Evolutionary conservation across 148 eudicot genomes (phyloP).

Genomic region (Arctostaphylos glauca): DNA sequence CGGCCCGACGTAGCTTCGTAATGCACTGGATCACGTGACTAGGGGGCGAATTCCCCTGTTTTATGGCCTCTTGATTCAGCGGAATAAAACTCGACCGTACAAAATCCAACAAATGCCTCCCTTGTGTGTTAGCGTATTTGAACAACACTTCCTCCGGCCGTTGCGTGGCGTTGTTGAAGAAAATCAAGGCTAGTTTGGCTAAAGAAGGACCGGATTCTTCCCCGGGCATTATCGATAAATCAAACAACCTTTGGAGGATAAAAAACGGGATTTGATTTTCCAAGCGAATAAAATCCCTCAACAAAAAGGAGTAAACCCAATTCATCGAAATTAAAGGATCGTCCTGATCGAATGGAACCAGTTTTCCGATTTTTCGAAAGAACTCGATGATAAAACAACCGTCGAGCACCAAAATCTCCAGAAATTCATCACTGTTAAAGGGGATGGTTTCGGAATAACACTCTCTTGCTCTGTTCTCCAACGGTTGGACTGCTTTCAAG

Average conservation of each 20-base stretch:
- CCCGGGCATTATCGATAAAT: slow-evolving; percentile 31
- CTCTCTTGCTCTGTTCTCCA: slow-evolving; percentile 45
- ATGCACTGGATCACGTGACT: slow-evolving; percentile 49
- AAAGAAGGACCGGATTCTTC: slow-evolving; percentile 24
- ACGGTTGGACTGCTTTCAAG: slow-evolving; percentile 39
- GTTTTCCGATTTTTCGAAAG: slow-evolving; percentile 48
- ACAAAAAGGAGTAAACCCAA: slow-evolving; percentile 61
- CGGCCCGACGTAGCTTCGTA: slow-evolving; percentile 68
- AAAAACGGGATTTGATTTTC: slow-evolving; percentile 82
- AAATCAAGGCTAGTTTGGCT: slow-evolving; percentile 37
- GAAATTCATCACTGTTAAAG: slow-evolving; percentile 27
- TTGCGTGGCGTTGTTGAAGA: slow-evolving; percentile 49
- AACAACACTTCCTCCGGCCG: slow-evolving; percentile 34
- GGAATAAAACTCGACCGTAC: slow-evolving; percentile 60
- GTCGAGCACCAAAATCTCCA: slow-evolving; percentile 77
- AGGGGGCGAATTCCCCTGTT: slow-evolving; percentile 8
- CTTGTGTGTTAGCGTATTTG: slow-evolving; percentile 28
- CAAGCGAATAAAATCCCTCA: slow-evolving; percentile 61
- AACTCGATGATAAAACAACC: slow-evolving; percentile 80
- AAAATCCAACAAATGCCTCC: slow-evolving; percentile 65
- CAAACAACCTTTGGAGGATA: slow-evolving; percentile 51
- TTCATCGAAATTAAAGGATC: slow-evolving; percentile 67
- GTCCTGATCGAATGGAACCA: slow-evolving; percentile 39
- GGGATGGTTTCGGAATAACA: slow-evolving; percentile 52
- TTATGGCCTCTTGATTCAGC: slow-evolving; percentile 18